A percentile compares a stretch with the other conserved stretches of the same genome.
Conservation (phyloP, 2,329 filamentous ascomycete species). For the Aureobasidium musti region DNA sequence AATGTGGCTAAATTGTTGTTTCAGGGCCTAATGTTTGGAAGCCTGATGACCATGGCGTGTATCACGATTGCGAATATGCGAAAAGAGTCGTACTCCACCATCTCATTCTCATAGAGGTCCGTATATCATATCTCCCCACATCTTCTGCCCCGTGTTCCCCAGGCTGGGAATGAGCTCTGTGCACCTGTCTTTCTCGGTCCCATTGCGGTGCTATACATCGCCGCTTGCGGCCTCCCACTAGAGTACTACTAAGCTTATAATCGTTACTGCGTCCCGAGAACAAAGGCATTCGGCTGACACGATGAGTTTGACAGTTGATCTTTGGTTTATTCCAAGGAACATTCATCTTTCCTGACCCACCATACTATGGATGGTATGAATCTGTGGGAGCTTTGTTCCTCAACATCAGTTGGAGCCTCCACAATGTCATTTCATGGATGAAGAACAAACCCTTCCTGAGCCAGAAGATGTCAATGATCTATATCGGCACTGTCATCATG, state of each 20-base stretch:
- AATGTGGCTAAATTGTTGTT: background rate
- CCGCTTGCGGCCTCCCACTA: background rate
- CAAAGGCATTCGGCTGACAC: background rate
- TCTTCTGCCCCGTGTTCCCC: slow-evolving; percentile 3
- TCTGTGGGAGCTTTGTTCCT: slow-evolving; percentile 62
- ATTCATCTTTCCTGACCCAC: slow-evolving; percentile 42
- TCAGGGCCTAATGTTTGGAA: slow-evolving; percentile 48
- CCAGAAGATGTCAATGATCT: slow-evolving; percentile 54
- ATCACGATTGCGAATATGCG: slow-evolving; percentile 55
- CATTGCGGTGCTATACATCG: slow-evolving; percentile 8
- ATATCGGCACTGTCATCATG: slow-evolving; percentile 60
- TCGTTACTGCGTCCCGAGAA: background rate
- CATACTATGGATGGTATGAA: slow-evolving; percentile 64
- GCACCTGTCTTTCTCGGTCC: background rate
- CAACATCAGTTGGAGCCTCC: slow-evolving; percentile 63
- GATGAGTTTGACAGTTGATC: slow-evolving; percentile 48
- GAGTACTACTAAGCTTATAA: background rate
- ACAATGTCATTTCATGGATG: slow-evolving; percentile 69
- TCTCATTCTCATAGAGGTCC: slow-evolving; percentile 53
- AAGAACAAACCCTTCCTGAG: slow-evolving; percentile 63
- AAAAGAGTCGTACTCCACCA: slow-evolving; percentile 52
- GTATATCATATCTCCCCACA: slow-evolving; percentile 49
- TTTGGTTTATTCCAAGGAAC: slow-evolving; percentile 59
- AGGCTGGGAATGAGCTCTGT: slow-evolving; percentile 1
- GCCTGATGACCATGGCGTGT: slow-evolving; percentile 52